These are phyloP conservation scores for Aspergillus kassunensis DNA, from an alignment of 495 filamentous ascomycete species.

Conservation along the genomic window DNA sequence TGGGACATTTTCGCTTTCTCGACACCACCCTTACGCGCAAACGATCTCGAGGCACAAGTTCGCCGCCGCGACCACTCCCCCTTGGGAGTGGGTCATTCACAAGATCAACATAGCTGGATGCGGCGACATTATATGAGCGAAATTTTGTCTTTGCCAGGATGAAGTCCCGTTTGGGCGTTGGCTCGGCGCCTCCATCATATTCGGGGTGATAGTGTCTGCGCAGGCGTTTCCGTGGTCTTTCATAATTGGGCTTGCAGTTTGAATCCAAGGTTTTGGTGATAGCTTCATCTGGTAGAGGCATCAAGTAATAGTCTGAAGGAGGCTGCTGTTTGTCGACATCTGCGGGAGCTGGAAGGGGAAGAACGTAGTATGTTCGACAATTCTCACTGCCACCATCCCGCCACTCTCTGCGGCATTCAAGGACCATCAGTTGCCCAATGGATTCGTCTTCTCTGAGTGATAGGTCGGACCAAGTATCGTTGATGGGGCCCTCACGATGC, in stretches of 20 bases:
- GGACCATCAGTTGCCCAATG: conserved; percentile 55
- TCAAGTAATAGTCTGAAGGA: conserved; percentile 5
- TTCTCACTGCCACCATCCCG: conserved; percentile 54
- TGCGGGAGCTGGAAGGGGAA: conserved; percentile 48
- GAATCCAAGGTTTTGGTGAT: conserved; percentile 26
- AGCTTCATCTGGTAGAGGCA: conserved; percentile 27
- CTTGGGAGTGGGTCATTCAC: conserved; percentile 51
- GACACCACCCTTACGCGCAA: conserved; percentile 52
- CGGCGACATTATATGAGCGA: conserved; percentile 54
- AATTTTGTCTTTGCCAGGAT: conserved; percentile 57
- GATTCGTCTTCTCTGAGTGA: conserved; percentile 60
- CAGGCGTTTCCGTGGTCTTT: conserved; percentile 36
- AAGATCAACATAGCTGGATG: conserved; percentile 62
- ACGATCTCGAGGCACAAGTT: conserved; percentile 36
- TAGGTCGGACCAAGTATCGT: conserved; percentile 72
- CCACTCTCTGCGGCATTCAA: conserved; percentile 74
- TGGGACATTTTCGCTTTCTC: conserved; percentile 34
- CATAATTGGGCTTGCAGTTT: conserved; percentile 35
- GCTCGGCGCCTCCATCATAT: conserved; percentile 44
- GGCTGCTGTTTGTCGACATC: conserved; percentile 19
- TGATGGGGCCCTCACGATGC: conserved; percentile 69
- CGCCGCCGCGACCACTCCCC: conserved; percentile 22
- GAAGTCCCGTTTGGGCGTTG: conserved; percentile 39
- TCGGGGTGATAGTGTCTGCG: conserved; percentile 41
- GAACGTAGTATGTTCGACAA: conserved; percentile 65